Evolutionary conservation across 169 alveolate species (phyloP).

Genomic region (Babesia divergens): DNA sequence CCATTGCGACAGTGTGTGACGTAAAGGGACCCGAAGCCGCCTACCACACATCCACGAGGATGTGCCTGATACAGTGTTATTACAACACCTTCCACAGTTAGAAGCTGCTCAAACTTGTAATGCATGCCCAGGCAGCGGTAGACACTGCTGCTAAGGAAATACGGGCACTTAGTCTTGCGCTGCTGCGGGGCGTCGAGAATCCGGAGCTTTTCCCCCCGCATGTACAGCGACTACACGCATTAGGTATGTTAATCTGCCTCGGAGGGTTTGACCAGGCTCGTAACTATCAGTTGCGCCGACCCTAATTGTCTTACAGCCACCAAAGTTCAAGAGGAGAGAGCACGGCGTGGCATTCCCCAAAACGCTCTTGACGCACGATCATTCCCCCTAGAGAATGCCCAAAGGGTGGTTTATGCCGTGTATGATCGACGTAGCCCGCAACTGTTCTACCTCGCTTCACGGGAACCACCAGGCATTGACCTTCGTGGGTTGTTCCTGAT

Average conservation of each 20-base stretch:
- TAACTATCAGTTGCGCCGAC: too few relatives aligned
- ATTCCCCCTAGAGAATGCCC: constrained; percentile 32
- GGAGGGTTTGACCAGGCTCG: too few relatives aligned
- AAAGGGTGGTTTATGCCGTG: constrained; percentile 42
- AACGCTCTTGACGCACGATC: neutral
- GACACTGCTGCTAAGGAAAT: constrained; percentile 20
- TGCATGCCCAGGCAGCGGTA: neutral
- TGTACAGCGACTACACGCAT: constrained; percentile 28
- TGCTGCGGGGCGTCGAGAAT: constrained; percentile 12
- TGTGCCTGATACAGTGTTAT: neutral
- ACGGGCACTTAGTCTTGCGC: constrained; percentile 16
- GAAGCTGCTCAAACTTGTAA: neutral
- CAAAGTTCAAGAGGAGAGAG: constrained; percentile 27
- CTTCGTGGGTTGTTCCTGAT: constrained; percentile 23
- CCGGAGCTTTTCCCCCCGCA: constrained; percentile 51
- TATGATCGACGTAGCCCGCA: constrained; percentile 29
- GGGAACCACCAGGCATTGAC: constrained; percentile 59
- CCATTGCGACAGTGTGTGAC: constrained; percentile 5
- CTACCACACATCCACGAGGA: neutral
- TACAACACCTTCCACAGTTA: neutral
- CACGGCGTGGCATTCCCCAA: constrained; percentile 28
- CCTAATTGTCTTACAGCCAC: constrained; percentile 41
- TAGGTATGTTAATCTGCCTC: constrained; percentile 22
- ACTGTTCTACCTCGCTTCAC: constrained; percentile 43
- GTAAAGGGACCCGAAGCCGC: neutral